Base-by-base conservation (phyloP, 495 filamentous ascomycete species). In the Lasiosphaeria hispida region DNA sequence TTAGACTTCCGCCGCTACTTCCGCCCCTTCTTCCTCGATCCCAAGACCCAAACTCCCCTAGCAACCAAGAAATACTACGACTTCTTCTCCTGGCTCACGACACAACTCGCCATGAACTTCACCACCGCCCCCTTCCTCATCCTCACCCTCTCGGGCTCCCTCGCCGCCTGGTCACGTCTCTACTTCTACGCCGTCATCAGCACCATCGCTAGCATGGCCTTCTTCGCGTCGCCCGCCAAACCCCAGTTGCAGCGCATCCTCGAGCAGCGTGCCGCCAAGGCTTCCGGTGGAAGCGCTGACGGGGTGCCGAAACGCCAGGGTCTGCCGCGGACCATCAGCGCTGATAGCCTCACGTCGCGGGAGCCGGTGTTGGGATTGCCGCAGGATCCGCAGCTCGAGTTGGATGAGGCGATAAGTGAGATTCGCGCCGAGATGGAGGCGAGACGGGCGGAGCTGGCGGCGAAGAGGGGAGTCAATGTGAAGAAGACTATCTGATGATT, bases 21-120 rank as follows among this genome's bases (percentile, higher is more conserved):
- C 61, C 92, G 95, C 34, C 94, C 94, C 37, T 92, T 98, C 78
- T 97, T 97, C 82, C 75, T 97, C 42, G 85, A 88, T 54, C 82
- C 90, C 15, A 69, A 72, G 35, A 78, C 82, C 19, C 85, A 87
- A 47, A 80, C 80, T 42, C 83, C 88, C 9, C 84, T 84, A 0
- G 79, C 84, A 0, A 78, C 77, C 70, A 97, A 97, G 74, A 82
- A 77, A 40, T 89, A 89, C 74, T 98, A 98, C 72, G 95, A 98
- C 70, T 62, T 94, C 51, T 74, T 84, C 56, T 91, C 89, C 55
- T 90, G 83, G 76, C 55, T 97, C 38, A 77, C 80, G 7, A 98
- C 94, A 0, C 95, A 98, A 67, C 61, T 88, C 10, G 85, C 86
- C 11, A 91, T 97, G 67, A 84, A 86, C 57, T 98, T 96, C 73